Base-by-base conservation (phyloP, 108 stramenopile genomes). In the Schizochytrium sp. region DNA sequence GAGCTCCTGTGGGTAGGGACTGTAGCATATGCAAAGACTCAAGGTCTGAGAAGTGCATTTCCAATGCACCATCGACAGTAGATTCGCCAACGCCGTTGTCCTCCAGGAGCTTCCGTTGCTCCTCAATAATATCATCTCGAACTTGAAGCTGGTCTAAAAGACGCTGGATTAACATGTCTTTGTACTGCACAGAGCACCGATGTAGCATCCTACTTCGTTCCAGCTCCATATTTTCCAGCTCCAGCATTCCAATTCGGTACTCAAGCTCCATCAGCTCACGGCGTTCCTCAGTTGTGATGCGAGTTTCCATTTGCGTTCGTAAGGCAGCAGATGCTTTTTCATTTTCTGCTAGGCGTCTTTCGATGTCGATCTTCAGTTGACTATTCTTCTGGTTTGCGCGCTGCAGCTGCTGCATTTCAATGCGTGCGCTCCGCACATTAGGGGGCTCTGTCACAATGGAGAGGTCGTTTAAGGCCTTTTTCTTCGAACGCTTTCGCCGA, bases 181-280 rank as follows among this genome's bases (percentile, higher is more conserved):
- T 93, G 89, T 90, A 91, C 57, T 92, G 58, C 92, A 94, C 58
- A 28, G 90, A 88, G 88, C 61, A 47, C 72, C 89, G 92, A 61
- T 94, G 93, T 60, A 94, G 89, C 12, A 93, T 92, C 49, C 92
- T 61, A 15, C 90, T 88, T 47, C 92, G 93, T 76, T 94, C 93
- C n/a, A 92, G 90, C 87, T 93, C 93, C 93, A 94, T 94, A 58
- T 94, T 94, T 56, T 94, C 93, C 53, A 94, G 89, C 91, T 94
- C 94, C 5, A 94, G 92, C 91, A 92, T 90, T 42, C 93, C 94
- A 19, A 94, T 92, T 46, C 87, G 90, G 47, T 94, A 93, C 87
- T 94, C 93, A 57, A 94, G 91, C 59, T 83, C 92, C 92, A 93
- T 91, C n/a, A 93, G 69, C 59, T 94, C 93, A 19, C 90, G 42